Conservation (phyloP, 1,284 basidiomycete species). For the Phlebopus sp. region DNA sequence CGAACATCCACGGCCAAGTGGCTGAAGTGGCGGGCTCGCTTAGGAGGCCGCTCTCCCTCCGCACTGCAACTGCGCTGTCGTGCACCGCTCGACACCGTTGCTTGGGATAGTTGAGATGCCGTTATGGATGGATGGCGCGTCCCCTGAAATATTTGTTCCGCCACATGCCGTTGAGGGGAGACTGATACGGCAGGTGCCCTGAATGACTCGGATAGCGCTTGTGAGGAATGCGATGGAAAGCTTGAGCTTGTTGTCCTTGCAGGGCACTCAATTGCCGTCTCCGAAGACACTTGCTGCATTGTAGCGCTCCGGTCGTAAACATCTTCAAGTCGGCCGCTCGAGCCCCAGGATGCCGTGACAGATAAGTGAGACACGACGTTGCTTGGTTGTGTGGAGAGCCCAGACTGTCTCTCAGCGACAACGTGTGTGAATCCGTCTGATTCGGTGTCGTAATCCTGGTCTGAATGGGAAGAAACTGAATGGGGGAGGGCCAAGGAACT, state of each 20-base stretch:
- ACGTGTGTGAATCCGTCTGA: constrained; percentile 14
- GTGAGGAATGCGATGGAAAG: constrained; percentile 9
- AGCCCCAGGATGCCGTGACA: constrained; percentile 9
- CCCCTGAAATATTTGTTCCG: constrained; percentile 15
- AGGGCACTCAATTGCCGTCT: constrained; percentile 12
- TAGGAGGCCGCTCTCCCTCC: constrained; percentile 27
- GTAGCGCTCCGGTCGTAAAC: neutral
- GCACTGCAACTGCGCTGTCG: constrained; percentile 17
- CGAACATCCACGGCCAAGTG: constrained; percentile 12
- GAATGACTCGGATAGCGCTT: constrained; percentile 2
- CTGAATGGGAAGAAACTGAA: constrained; percentile 10
- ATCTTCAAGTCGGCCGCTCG: constrained; percentile 3
- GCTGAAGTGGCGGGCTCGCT: constrained; percentile 21
- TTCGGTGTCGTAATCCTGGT: constrained; percentile 21
- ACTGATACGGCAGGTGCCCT: constrained; percentile 4
- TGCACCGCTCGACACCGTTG: constrained; percentile 3
- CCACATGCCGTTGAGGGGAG: constrained; percentile 1
- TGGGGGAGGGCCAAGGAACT: constrained; percentile 22
- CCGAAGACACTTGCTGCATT: constrained; percentile 2
- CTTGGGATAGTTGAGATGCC: neutral
- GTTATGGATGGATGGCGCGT: constrained; percentile 5
- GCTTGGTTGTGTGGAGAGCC: constrained; percentile 6
- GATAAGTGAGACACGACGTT: constrained; percentile 2
- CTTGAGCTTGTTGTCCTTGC: constrained; percentile 7
- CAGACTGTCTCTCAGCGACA: constrained; percentile 3